Evolutionary conservation across 306 rosid genomes (phyloP), one percentile per base, ranked within the genome.

Genomic region (Crataegus laevigata): DNA sequence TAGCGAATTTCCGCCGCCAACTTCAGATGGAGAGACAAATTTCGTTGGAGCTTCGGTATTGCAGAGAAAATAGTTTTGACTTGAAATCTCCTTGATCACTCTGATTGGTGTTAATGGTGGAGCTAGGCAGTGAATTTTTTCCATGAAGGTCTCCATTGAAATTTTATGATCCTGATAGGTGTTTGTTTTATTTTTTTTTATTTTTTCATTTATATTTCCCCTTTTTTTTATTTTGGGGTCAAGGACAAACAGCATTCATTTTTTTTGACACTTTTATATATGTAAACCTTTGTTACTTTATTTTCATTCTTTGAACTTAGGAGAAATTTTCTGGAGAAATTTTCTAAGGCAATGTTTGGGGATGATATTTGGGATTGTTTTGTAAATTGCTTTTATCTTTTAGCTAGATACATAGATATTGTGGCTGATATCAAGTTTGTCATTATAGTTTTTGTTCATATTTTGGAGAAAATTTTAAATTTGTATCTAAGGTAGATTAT

Each of bases 1-100:
- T 92, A 1, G 68, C 80, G 28, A 94, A 89, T 61, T 94, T 94
- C 81, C 80, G 89, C 32, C 81, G 78, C 2, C 96, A 89, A 65
- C 96, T 94, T 87, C 82, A 17, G 71, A 71, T 94, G 19, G 99
- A 94, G 69, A 83, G 97, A 25, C 99, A 94, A 68, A 77, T 90
- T 24, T 91, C 96, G 0, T 75, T 92, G 65, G 84, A 94, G 82
- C 87, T 94, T 10, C 87, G 85, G 1, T 90, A 90, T 65, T 12
- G 80, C 58, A 72, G 81, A 25, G 86, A 66, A 45, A 77, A 72
- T 69, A 85, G 91, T 80, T 89, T 71, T 62, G 66, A 82, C 26
- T 36, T 65, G 47, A 32, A 21, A 2, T 86, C 87, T 74, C 85
- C 87, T 8, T 79, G 72, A 73, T 58, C 26, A 34, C 18, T 57